phyloP scores from a whole-genome alignment of 108 stramenopile species.

The Pelagomonas calceolata region DNA sequence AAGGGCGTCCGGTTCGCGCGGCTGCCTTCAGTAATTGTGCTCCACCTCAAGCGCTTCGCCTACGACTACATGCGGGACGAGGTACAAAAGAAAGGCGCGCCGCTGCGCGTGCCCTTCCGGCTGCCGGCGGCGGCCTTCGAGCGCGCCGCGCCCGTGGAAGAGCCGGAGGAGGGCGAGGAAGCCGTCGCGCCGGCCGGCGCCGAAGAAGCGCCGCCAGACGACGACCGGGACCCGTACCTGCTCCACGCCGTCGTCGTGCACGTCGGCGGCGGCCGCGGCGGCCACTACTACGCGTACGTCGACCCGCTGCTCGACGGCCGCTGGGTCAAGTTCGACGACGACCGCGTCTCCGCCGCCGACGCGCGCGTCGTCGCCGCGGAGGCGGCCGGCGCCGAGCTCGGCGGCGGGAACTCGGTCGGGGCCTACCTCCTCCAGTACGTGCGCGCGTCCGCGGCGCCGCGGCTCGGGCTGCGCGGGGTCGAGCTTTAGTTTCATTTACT shows the following conservation, averaged over 20 bases:
- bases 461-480: too few relatives aligned
- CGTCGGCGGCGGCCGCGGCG: slow-evolving; percentile 28
- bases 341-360: not conserved
- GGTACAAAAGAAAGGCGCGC: slow-evolving; percentile 18
- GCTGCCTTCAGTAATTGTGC: slow-evolving; percentile 27
- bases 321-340: slow-evolving; percentile 17
- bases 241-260: slow-evolving; percentile 40
- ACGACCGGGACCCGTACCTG: slow-evolving; percentile 23
- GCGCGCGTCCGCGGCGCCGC: too few relatives aligned
- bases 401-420: not conserved
- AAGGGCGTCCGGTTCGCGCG: slow-evolving; percentile 17
- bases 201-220: not conserved
- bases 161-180: slow-evolving; percentile 1
- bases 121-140: slow-evolving; percentile 7
- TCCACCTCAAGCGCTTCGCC: slow-evolving; percentile 35
- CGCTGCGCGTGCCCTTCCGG: slow-evolving; percentile 10
- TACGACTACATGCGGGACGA: slow-evolving; percentile 14
- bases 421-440: not conserved
- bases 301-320: slow-evolving; percentile 6
- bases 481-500: too few relatives aligned
- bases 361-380: too few relatives aligned
- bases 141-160: not conserved
- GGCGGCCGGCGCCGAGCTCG: not conserved
- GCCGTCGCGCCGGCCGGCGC: not conserved
- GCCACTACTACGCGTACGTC: slow-evolving; percentile 48